Percentiles rank a stretch among this genome's conserved stretches.
phyloP scores from a whole-genome alignment of 331 rosid genomes.

The Erythrophleum ivorense region DNA sequence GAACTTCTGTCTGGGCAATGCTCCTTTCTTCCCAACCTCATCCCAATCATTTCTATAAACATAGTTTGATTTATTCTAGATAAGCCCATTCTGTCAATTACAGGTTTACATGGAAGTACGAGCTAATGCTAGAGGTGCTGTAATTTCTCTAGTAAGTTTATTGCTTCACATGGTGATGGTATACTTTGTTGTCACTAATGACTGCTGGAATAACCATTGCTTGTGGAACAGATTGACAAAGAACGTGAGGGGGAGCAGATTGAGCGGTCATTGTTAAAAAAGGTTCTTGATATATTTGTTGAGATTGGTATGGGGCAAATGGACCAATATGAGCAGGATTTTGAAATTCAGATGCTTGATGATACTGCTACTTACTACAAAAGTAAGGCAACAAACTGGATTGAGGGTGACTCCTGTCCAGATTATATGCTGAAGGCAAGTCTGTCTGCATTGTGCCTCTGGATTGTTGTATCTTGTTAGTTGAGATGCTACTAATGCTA shows the following conservation, averaged over 20 bases:
- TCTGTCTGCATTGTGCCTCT: slow-evolving; percentile 9
- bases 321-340: slow-evolving; percentile 60
- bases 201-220: not conserved
- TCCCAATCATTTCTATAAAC: not conserved
- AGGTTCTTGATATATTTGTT: slow-evolving; percentile 63
- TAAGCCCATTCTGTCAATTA: not conserved
- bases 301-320: slow-evolving; percentile 71
- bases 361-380: slow-evolving; percentile 61
- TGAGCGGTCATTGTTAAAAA: slow-evolving; percentile 62
- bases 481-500: not conserved
- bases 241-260: slow-evolving; percentile 74
- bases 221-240: slow-evolving; percentile 54
- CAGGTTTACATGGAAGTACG: slow-evolving; percentile 63
- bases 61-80: not conserved
- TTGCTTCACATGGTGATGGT: not conserved
- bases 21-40: not conserved
- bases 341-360: slow-evolving; percentile 55
- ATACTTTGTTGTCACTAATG: not conserved
- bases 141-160: slow-evolving; percentile 53
- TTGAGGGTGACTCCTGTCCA: slow-evolving; percentile 73
- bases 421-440: slow-evolving; percentile 85
- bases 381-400: slow-evolving; percentile 71
- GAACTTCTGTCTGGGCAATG: not conserved
- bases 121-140: slow-evolving; percentile 58
- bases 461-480: not conserved